Base-by-base conservation (phyloP, 1,139 yeast species). In the Sugiyamaella grinbergsii region DNA sequence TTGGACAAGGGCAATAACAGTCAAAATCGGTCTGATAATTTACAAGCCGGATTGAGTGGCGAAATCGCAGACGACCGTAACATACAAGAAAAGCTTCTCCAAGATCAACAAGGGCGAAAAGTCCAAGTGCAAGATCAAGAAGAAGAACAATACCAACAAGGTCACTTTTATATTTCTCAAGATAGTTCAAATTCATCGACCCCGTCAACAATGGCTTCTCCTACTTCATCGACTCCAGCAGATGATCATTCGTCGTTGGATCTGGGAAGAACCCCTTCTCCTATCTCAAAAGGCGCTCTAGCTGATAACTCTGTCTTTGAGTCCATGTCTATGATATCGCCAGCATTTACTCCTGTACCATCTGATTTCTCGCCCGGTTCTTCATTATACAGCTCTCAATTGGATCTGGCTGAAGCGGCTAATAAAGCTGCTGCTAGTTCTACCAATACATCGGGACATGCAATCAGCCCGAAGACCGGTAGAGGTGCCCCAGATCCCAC, bases 301-400 rank as follows among this genome's bases (percentile, higher is more conserved):
- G 42, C 50, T 16, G 45, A 46, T 19, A 46, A 43, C 24, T 46
- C 58, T 7, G 57, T 52, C 8, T 60, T 63, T 51, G 54, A 56
- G 42, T 52, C 56, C 43, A 67, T 67, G 71, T 62, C 68, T 18
- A 52, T 67, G 55, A 66, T 67, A 18, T 64, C 69, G 26, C 71
- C 71, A 8, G 69, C 70, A 8, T 61, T 65, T 51, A 66, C 70
- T 33, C 70, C 70, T 5, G 40, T 50, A 10, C 46, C 49, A 36
- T 56, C 44, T 37, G 57, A 45, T 32, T 55, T 41, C 32, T 52
- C 58, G 26, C 50, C 54, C 11, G 40, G 54, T 8, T 48, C 51
- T 22, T 54, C 57, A 6, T 31, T 53, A 11, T 51, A 50, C 33
- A 46, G 52, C 24, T 56, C 59, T 8, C 50, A 47, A 29, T 22